These are phyloP conservation scores for Blastomyces gilchristii DNA, from an alignment of 2,329 filamentous ascomycete species.

Conservation along the genomic window DNA sequence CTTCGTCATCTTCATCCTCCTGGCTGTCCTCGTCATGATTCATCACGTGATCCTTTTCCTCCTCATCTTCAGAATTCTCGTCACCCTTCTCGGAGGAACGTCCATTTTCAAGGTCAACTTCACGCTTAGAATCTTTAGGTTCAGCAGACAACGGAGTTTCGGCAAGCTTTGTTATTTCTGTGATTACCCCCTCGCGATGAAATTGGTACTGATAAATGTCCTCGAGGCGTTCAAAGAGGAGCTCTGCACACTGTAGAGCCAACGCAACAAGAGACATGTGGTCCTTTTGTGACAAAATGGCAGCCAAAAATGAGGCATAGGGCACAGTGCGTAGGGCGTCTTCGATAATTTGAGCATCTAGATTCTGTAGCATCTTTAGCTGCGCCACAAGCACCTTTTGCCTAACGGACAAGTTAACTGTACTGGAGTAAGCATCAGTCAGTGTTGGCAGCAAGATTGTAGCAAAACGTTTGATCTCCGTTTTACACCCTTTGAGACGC, in stretches of 20 bases:
- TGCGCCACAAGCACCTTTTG: conserved; percentile 95
- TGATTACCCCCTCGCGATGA: conserved; percentile 90
- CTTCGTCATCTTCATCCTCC: conserved; percentile 44
- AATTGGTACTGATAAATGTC: conserved; percentile 91
- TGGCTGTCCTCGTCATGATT: conserved; percentile 40
- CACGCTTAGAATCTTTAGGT: conserved; percentile 10
- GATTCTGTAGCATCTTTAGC: conserved; percentile 91
- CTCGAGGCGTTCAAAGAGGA: conserved; percentile 74
- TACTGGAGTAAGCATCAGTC: conserved; percentile 95
- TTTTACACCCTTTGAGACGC: conserved; percentile 69
- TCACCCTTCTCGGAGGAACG: conserved; percentile 24
- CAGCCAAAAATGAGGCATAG: conserved; percentile 90
- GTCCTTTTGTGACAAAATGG: conserved; percentile 91
- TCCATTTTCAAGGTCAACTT: conserved; percentile 18
- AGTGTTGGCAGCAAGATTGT: conserved; percentile 88
- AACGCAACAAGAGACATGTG: conserved; percentile 77
- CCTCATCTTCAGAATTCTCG: conserved; percentile 30
- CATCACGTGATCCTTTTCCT: conserved; percentile 41
- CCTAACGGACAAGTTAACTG: conserved; percentile 85
- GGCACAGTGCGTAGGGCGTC: conserved; percentile 80
- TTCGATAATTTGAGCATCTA: conserved; percentile 74
- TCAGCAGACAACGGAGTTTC: conserved; percentile 30
- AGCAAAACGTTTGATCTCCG: conserved; percentile 81
- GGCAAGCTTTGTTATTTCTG: conserved; percentile 76
- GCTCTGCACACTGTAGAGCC: conserved; percentile 78